Evolutionary conservation across 2,329 filamentous ascomycete species (phyloP).

Genomic region (Stagonosporopsis cucurbitacearum): DNA sequence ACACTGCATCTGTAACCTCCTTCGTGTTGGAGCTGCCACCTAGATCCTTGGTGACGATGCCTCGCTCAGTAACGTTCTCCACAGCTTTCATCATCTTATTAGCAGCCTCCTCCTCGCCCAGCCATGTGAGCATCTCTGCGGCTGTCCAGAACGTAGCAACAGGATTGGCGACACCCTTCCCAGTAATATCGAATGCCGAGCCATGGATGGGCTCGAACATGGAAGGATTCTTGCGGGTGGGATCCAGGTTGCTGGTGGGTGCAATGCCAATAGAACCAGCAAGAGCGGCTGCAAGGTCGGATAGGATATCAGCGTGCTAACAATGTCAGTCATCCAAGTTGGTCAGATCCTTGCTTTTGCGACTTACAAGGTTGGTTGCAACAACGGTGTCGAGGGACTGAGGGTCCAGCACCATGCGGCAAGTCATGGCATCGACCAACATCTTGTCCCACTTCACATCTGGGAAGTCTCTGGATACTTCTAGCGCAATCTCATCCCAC

Average conservation of each 20-base stretch:
- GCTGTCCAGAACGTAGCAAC: slow-evolving; percentile 67
- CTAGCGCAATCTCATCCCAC: slow-evolving; percentile 68
- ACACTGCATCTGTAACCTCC: slow-evolving; percentile 54
- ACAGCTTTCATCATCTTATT: slow-evolving; percentile 59
- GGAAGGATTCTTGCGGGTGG: slow-evolving; percentile 64
- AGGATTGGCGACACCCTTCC: slow-evolving; percentile 64
- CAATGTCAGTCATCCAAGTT: background rate
- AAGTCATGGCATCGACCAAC: slow-evolving; percentile 72
- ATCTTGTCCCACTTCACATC: slow-evolving; percentile 70
- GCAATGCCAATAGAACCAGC: slow-evolving; percentile 76
- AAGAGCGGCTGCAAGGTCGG: slow-evolving; percentile 72
- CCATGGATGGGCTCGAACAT: slow-evolving; percentile 70
- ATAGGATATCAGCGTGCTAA: slow-evolving; percentile 68
- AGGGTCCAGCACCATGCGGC: slow-evolving; percentile 67
- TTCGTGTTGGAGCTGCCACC: slow-evolving; percentile 55
- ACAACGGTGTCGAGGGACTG: slow-evolving; percentile 68
- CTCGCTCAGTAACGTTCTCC: slow-evolving; percentile 60
- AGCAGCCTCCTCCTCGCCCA: slow-evolving; percentile 61
- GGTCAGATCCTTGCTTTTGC: too few species aligned
- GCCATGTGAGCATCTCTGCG: slow-evolving; percentile 64
- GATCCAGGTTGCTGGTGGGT: slow-evolving; percentile 66
- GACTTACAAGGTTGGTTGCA: slow-evolving; percentile 61
- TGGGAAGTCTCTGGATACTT: slow-evolving; percentile 63
- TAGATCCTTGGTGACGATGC: slow-evolving; percentile 61
- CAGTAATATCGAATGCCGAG: slow-evolving; percentile 64